These are phyloP conservation scores for Boletus speciosus DNA, from an alignment of 768 basidiomycete species.

Conservation along the genomic window DNA sequence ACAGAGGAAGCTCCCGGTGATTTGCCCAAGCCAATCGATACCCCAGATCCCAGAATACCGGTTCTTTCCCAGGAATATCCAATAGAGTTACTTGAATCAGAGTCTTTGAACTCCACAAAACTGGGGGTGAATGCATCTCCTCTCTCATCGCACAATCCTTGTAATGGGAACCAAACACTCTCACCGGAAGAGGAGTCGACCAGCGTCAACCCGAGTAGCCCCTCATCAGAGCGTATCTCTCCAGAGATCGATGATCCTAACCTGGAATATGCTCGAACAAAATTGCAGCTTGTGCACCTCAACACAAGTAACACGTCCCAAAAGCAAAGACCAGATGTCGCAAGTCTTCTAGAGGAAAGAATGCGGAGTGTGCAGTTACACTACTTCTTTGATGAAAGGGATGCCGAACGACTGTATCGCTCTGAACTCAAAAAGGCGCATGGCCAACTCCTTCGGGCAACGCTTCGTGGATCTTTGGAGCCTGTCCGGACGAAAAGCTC, in stretches of 20 bases:
- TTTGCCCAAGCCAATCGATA: conserved; percentile 2
- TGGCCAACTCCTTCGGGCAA: conserved; percentile 40
- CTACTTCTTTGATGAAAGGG: conserved; percentile 69
- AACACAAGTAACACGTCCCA: conserved; percentile 32
- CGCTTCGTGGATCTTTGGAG: conserved; percentile 31
- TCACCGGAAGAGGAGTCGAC: conserved; percentile 7
- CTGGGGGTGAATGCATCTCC: conserved; percentile 40
- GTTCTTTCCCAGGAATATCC: not conserved
- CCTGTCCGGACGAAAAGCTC: not conserved
- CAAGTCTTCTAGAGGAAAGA: conserved; percentile 42
- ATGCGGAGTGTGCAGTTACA: conserved; percentile 48
- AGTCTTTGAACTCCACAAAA: conserved; percentile 16
- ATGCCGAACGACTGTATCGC: conserved; percentile 58
- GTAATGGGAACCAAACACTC: not conserved
- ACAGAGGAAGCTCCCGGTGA: conserved; percentile 16
- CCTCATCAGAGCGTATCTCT: conserved; percentile 30
- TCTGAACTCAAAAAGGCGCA: conserved; percentile 52
- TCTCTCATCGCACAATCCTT: conserved; percentile 29
- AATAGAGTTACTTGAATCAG: not conserved
- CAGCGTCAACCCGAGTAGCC: conserved; percentile 1
- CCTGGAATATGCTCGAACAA: conserved; percentile 58
- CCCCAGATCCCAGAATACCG: conserved; percentile 1
- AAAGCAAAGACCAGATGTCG: conserved; percentile 24
- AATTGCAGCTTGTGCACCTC: conserved; percentile 51
- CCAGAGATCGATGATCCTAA: conserved; percentile 55